Percentiles rank a stretch among this genome's conserved stretches.
Conservation (phyloP, 176 grass and related monocot genomes). For the Avena atlantica region DNA sequence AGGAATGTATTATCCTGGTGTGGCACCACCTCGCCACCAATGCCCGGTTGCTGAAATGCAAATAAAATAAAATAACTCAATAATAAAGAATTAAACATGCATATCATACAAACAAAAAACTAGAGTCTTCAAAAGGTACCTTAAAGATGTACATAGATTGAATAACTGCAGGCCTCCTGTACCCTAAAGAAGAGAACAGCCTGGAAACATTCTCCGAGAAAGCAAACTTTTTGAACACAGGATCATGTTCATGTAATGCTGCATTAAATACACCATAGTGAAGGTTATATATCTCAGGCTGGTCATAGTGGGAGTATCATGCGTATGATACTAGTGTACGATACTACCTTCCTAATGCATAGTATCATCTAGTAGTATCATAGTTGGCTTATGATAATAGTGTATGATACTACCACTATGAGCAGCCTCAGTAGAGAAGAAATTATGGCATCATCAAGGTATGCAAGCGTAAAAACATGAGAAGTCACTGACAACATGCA, state of each 20-base stretch:
- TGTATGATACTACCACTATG: no score
- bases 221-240: slow-evolving; percentile 80
- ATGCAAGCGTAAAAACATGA: slow-evolving; percentile 3
- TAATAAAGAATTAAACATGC: slow-evolving; percentile 13
- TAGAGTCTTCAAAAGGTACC: slow-evolving; percentile 49
- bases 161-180: slow-evolving; percentile 83
- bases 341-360: no score
- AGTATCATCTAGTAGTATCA: no score
- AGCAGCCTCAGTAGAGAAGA: background rate
- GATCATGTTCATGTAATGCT: slow-evolving; percentile 93
- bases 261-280: slow-evolving; percentile 35
- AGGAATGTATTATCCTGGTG: slow-evolving; percentile 97
- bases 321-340: no score
- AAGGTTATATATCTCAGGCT: slow-evolving; percentile 27
- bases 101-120: slow-evolving; percentile 27
- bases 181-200: slow-evolving; percentile 76
- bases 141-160: slow-evolving; percentile 99
- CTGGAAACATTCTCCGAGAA: slow-evolving; percentile 61
- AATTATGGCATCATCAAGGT: background rate
- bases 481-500: background rate
- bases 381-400: no score
- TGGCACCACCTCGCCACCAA: slow-evolving; percentile 94
- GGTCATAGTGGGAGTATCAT: no score
- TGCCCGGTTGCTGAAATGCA: slow-evolving; percentile 83
- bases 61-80: slow-evolving; percentile 1